A percentile compares a stretch with the other conserved stretches of the same genome.
These are phyloP conservation scores for Xylariomycetidae sp. DNA, from an alignment of 2,329 filamentous ascomycete species.

Conservation along the genomic window DNA sequence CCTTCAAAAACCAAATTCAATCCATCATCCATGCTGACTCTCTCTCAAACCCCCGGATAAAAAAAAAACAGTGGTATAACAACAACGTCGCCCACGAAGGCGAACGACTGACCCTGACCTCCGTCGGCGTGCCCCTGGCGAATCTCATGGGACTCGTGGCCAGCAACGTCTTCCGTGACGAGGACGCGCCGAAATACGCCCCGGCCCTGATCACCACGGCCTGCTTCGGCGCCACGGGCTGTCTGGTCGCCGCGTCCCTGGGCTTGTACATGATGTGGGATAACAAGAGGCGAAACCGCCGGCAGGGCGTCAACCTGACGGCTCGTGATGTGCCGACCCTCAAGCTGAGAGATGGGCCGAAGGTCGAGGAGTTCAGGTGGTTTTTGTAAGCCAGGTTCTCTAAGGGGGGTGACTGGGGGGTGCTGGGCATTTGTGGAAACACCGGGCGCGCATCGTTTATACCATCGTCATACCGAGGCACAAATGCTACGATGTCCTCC, in stretches of 20 bases:
- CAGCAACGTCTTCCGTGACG: constrained; percentile 61
- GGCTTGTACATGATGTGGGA: constrained; percentile 62
- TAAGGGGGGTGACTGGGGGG: constrained; percentile 2
- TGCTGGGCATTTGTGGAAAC: too few relatives aligned
- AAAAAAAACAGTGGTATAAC: constrained; percentile 73
- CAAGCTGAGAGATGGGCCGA: constrained; percentile 49
- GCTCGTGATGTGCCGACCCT: constrained; percentile 56
- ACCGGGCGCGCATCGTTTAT: not conserved
- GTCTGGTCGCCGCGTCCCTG: constrained; percentile 48
- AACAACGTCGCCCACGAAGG: constrained; percentile 79
- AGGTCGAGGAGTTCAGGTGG: constrained; percentile 52
- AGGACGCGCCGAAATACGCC: constrained; percentile 62
- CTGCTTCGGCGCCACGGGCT: constrained; percentile 57
- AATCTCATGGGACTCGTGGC: constrained; percentile 72
- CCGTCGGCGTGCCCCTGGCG: constrained; percentile 67
- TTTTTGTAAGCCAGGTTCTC: constrained; percentile 34
- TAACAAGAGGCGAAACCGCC: constrained; percentile 55
- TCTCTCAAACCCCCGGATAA: not conserved
- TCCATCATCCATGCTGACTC: too few relatives aligned
- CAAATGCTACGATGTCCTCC: too few relatives aligned
- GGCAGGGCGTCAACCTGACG: constrained; percentile 48
- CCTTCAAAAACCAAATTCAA: too few relatives aligned
- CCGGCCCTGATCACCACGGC: constrained; percentile 63
- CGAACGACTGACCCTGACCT: constrained; percentile 64
- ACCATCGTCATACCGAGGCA: too few relatives aligned